Evolutionary conservation across 768 basidiomycete genomes (phyloP).

Genomic region (Boletus edulis): DNA sequence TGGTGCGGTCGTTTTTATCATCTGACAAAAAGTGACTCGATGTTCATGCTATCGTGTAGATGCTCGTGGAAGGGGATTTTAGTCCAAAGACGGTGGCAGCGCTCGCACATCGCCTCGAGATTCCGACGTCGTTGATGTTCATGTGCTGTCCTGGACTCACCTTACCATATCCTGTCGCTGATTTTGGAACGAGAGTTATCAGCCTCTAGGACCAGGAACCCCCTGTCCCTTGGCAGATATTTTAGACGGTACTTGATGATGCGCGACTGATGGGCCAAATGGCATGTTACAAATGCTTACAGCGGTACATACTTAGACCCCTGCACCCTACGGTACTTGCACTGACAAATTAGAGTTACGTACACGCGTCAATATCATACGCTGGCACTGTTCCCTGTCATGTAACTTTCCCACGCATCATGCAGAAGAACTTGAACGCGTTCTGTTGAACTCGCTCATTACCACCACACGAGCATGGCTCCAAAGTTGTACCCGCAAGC

Average conservation of each 20-base stretch:
- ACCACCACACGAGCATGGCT: conserved; percentile 17
- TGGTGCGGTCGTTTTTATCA: conserved; percentile 35
- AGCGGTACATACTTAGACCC: no score
- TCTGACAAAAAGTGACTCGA: background rate
- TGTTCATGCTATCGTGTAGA: conserved; percentile 27
- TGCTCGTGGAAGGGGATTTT: conserved; percentile 45
- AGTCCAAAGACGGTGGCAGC: conserved; percentile 46
- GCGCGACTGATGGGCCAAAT: no score
- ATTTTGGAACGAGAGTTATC: conserved; percentile 54
- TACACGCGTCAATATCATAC: no score
- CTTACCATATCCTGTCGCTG: conserved; percentile 43
- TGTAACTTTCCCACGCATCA: background rate
- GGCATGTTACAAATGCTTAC: no score
- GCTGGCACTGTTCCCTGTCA: no score
- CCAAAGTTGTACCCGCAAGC: conserved; percentile 43
- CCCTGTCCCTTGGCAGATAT: no score
- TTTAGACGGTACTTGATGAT: no score
- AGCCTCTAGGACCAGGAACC: conserved; percentile 5
- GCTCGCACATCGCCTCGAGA: conserved; percentile 45
- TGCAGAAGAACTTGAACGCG: no score
- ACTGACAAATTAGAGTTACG: no score
- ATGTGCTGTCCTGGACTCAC: conserved; percentile 55
- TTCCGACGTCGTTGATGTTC: conserved; percentile 58
- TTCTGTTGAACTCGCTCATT: background rate
- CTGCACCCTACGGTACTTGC: no score